phyloP scores from a whole-genome alignment of 176 grass and related monocot species.

The Oryza glumipatula region DNA sequence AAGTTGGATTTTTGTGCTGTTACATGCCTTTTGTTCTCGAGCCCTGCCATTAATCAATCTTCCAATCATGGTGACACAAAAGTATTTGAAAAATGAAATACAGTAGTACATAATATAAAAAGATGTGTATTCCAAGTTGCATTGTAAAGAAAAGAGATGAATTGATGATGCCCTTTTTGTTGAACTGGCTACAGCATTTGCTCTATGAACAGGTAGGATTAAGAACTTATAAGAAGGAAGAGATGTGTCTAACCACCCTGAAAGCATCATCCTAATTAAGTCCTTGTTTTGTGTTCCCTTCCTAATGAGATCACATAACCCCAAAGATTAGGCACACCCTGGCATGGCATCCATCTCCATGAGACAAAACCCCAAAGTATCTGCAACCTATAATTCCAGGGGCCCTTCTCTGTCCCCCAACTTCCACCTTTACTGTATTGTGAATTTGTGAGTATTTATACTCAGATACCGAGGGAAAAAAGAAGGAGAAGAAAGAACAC shows the following conservation, averaged over 20 bases:
- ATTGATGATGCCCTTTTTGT: background rate
- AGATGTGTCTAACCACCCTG: conserved; percentile 9
- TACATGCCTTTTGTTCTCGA: background rate
- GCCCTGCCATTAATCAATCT: background rate
- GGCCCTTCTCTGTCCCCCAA: background rate
- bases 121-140: background rate
- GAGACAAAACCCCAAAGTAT: conserved; percentile 41
- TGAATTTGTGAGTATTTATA: background rate
- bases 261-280: conserved; percentile 10
- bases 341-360: conserved; percentile 10
- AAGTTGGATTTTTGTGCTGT: background rate
- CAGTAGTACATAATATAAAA: background rate
- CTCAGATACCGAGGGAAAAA: conserved; percentile 9
- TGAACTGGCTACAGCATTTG: background rate
- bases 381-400: background rate
- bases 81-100: background rate
- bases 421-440: conserved; percentile 3
- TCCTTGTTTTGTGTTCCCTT: conserved; percentile 20
- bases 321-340: conserved; percentile 17
- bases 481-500: background rate
- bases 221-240: background rate
- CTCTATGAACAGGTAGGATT: conserved; percentile 13
- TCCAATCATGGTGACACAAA: background rate
- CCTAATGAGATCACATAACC: conserved; percentile 31
- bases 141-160: background rate